phyloP scores from a whole-genome alignment of 225 moss, liverwort and hornwort genomes.

The Polytrichum formosum region DNA sequence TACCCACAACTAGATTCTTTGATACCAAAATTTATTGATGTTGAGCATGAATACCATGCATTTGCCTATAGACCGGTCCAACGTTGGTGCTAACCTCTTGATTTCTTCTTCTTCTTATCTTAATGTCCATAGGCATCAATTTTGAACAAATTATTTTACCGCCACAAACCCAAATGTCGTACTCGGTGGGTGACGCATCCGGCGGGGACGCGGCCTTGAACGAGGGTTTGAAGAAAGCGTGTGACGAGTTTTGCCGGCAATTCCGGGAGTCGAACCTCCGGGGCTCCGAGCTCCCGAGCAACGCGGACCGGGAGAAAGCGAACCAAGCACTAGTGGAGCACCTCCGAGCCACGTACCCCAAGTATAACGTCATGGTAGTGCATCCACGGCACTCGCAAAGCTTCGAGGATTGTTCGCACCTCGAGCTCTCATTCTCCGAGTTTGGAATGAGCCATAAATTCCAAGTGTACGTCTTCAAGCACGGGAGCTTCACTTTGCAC shows the following conservation, averaged over 20 bases:
- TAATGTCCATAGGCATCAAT: too few species aligned
- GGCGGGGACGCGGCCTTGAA: not conserved
- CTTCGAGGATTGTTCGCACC: not conserved
- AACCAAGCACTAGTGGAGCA: not conserved
- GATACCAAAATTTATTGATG: too few species aligned
- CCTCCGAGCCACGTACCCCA: not conserved
- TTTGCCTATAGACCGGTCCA: too few species aligned
- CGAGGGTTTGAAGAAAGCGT: not conserved
- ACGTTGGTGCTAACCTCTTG: too few species aligned
- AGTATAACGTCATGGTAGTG: constrained; percentile 1
- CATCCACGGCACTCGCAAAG: not conserved
- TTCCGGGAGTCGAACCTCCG: not conserved
- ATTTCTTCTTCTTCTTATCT: too few species aligned
- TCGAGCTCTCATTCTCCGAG: not conserved
- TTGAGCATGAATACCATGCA: too few species aligned
- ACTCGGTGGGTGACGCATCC: not conserved
- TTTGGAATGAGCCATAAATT: not conserved
- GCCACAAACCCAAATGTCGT: not conserved
- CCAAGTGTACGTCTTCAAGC: constrained; percentile 16
- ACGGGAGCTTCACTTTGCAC: constrained; percentile 8
- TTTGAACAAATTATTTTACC: too few species aligned
- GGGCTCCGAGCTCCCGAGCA: not conserved
- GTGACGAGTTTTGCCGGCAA: not conserved
- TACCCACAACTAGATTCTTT: too few species aligned
- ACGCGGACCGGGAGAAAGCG: not conserved